A percentile compares a stretch with the other conserved stretches of the same genome.
These are phyloP conservation scores for Haberlea rhodopensis DNA, from an alignment of 257 asterid genomes.

Conservation along the genomic window DNA sequence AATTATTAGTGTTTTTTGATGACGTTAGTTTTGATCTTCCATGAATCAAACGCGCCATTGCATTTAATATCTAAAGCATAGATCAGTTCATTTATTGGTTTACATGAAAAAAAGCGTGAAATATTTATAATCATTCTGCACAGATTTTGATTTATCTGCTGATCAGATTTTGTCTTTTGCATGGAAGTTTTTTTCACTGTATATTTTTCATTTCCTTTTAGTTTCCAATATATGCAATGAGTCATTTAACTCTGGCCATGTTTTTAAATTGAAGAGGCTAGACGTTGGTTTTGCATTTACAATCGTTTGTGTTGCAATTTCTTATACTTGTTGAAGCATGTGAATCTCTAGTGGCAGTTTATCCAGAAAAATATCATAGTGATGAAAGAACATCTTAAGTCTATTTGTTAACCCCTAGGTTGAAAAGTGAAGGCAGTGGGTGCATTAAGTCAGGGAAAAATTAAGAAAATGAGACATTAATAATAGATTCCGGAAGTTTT, in stretches of 20 bases:
- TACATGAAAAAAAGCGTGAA: conserved; percentile 3
- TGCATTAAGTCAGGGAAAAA: not conserved
- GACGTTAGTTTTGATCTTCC: conserved; percentile 17
- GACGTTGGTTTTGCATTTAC: not conserved
- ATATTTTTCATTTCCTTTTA: conserved; percentile 5
- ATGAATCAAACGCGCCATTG: conserved; percentile 23
- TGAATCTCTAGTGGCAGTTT: not conserved
- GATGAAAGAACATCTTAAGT: not conserved
- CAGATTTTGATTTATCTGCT: conserved; percentile 9
- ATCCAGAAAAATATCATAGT: not conserved
- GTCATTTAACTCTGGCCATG: not conserved
- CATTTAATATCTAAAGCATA: conserved; percentile 13
- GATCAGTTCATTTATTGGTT: conserved; percentile 16
- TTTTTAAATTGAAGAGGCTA: not conserved
- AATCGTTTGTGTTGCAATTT: conserved; percentile 1
- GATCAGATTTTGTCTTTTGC: conserved; percentile 24
- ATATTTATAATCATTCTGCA: not conserved
- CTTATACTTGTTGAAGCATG: conserved; percentile 13
- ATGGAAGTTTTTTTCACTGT: conserved; percentile 23
- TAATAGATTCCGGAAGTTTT: not conserved
- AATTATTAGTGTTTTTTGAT: conserved; percentile 24
- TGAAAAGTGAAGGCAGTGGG: conserved; percentile 1
- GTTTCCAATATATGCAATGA: conserved; percentile 9
- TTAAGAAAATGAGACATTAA: not conserved
- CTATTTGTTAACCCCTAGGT: not conserved